Base-by-base conservation (phyloP, 108 stramenopile genomes). In the Ochromonas danica region DNA sequence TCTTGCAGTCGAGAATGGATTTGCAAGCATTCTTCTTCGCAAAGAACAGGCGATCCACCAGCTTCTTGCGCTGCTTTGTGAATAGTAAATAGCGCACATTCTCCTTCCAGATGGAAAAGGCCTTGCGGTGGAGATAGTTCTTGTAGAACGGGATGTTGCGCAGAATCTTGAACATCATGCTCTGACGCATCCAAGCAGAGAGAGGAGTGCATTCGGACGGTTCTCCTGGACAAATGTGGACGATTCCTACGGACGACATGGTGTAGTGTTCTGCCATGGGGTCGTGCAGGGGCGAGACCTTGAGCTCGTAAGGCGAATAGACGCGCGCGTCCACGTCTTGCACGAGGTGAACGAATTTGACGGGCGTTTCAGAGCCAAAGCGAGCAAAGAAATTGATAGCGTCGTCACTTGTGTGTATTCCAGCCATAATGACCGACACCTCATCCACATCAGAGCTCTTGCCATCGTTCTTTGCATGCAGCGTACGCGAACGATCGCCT, bases 291-390 rank as follows among this genome's bases (percentile, higher is more conserved):
- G 38, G 45, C 33, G 83, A 80, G 17, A 88, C 89, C 1, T 78
- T 81, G 33, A 90, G 84, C 38, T 81, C 79, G 77, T 89, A 89
- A 17, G 89, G 88, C 1, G 87, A 86, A 36, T 80, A 43, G 63
- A 31, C 36, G 31, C 71, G 40, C 63, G 79, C 62, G 62, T 85
- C 79, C 30, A 25, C 3, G 28, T 10, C 33, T 57, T 84, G 77
- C 0, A 87, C 71, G 1, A 89, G 83, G 63, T 85, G 86, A 43
- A 90, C 87, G 62, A 90, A 90, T 81, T 88, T 90, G 41, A 89
- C 82, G 28, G 85, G 88, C 1, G 85, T 81, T 35, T 78, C 81
- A 6, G 84, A 60, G 17, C 85, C 88, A 61, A 86, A 81, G 30
- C 80, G 79, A 1, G 88, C 86, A 65, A 90, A 90, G 74, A 89